Base-by-base conservation (phyloP, 257 asterid genomes). In the Handroanthus guayacan region DNA sequence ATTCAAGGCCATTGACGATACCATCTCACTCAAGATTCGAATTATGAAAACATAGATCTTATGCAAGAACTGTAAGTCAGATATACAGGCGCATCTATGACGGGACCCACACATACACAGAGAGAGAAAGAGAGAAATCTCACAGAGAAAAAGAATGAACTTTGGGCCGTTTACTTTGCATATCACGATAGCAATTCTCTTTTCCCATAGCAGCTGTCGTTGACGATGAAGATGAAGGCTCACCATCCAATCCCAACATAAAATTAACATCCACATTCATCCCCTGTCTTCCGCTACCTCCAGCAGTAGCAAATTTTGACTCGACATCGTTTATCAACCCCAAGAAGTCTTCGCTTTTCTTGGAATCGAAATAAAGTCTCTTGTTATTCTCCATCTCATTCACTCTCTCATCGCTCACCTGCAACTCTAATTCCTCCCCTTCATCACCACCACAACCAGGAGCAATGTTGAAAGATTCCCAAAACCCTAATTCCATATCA, bases 131-230 rank as follows among this genome's bases (percentile, higher is more conserved):
- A 44, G 61, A 31, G 67, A 68, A 72, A 39, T 52, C 91, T 89
- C 82, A 92, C 97, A 81, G 83, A 41, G 90, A 74, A 66, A 85
- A 81, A 14, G 95, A 73, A 51, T 80, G 86, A 62, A 84, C 85
- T 84, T 87, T 93, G 38, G 92, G 91, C 72, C 96, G 87, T 85
- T 93, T 91, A 67, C 85, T 89, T 45, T 75, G 95, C 2, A 47
- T 61, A 74, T 81, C 91, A 11, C 55, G 70, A 41, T 78, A 78
- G 74, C 56, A 48, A 37, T 65, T 73, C 80, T 78, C 90, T 81
- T 83, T 75, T 54, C 69, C 84, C n/a, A 13, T n/a, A 72, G 72
- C 47, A 66, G 73, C 58, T 20, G 75, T 20, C 11, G 83, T 36
- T 0, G 88, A 69, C 4, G 86, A 69, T 4, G 89, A 86, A 5